Evolutionary conservation across 805 yeast genomes (phyloP), one percentile per base, ranked within the genome.

Genomic region (Lipomyces japonicus): DNA sequence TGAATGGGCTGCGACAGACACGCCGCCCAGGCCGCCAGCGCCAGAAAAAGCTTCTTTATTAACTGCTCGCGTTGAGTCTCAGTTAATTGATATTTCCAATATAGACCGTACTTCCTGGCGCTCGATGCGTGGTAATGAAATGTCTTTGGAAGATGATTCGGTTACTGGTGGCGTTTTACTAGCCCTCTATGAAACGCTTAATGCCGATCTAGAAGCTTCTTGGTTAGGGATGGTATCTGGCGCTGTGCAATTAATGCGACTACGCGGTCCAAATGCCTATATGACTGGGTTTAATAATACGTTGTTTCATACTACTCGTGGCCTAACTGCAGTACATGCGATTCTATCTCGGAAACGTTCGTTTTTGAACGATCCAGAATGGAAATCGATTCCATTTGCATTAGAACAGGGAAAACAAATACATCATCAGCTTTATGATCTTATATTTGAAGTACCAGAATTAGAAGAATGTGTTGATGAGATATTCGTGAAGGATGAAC

Each of bases 331-430:
- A 2, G 9, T 43, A n/a, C 40, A 41, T 7, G 48, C 48, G 3
- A 25, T 51, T 4, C 18, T 32, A 6, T 7, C 28, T 12, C 50
- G 52, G 18, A 26, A 44, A n/a, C 31, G 22, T 9, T 26, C 50
- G 1, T 51, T 51, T 40, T 31, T 51, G 26, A 44, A 44, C 28
- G 44, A 40, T 12, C 49, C 44, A 16, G 39, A 39, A 5, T 51
- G 56, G 56, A 44, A 44, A 28, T 9, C 46, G 16, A 21, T 51
- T 12, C 52, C 56, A 12, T 47, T 45, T 45, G 28, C 7, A 19
- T n/a, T 4, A 7, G 21, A 9, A 9, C 24, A 39, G 19, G 14
- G 25, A 9, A 40, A 38, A 14, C 25, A 43, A 12, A 21, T 44
- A n/a, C 23, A 28, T 10, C 46, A 44, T 14, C 14, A 22, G n/a